phyloP scores from a whole-genome alignment of 2,329 filamentous ascomycete species.

The Ustulina deusta region DNA sequence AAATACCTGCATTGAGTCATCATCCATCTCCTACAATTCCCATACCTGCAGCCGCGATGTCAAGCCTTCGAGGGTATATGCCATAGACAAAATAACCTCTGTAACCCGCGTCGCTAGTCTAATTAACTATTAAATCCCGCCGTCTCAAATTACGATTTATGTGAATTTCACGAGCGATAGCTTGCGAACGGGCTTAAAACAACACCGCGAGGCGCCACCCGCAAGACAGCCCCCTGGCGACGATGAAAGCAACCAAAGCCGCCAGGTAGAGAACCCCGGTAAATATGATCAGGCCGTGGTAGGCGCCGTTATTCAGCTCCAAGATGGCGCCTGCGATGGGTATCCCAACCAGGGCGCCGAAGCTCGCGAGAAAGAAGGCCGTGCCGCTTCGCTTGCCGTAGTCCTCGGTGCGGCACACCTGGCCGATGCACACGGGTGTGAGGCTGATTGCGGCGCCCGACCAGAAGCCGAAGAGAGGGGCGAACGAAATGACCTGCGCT shows the following conservation, averaged over 20 bases:
- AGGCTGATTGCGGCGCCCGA: conserved; percentile 35
- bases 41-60: not conserved
- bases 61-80: not conserved
- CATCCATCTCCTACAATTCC: not conserved
- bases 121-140: not conserved
- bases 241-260: conserved; percentile 30
- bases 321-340: conserved; percentile 34
- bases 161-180: not conserved
- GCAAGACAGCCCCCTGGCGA: conserved; percentile 27
- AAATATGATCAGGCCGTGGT: conserved; percentile 34
- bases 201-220: conserved; percentile 30
- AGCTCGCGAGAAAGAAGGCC: conserved; percentile 34
- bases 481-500: conserved; percentile 31
- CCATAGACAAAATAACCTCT: not conserved
- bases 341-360: conserved; percentile 26
- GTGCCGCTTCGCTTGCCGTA: conserved; percentile 37
- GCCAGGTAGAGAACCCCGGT: conserved; percentile 26
- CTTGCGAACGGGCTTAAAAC: conserved; percentile 6
- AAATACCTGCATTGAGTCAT: not conserved
- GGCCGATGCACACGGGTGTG: conserved; percentile 34
- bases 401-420: conserved; percentile 34
- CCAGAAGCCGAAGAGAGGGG: conserved; percentile 36
- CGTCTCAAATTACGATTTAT: not conserved
- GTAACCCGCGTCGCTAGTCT: not conserved
- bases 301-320: conserved; percentile 20